Evolutionary conservation across 371 early-diverging fungal species (phyloP).

Genomic region (Chytridium lagenaria): DNA sequence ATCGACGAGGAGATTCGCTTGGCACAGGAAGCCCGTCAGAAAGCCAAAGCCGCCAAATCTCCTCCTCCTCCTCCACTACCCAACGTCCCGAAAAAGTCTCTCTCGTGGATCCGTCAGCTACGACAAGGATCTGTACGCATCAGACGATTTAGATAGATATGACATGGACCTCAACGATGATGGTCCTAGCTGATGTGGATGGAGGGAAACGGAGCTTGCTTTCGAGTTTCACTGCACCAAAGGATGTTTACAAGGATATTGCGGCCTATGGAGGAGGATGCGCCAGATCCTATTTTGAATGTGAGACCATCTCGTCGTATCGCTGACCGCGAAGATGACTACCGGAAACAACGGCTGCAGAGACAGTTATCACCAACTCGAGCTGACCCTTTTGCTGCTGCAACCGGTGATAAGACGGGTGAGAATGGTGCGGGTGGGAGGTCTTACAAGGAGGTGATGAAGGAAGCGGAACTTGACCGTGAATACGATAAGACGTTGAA

Average conservation of each 20-base stretch:
- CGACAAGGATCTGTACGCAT: conserved; percentile 81
- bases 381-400: conserved; percentile 80
- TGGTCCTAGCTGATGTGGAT: conserved; percentile 1
- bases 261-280: conserved; percentile 47
- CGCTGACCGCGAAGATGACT: conserved; percentile 87
- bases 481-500: conserved; percentile 74
- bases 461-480: conserved; percentile 82
- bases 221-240: conserved; percentile 83
- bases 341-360: conserved; percentile 72
- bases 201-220: conserved; percentile 39
- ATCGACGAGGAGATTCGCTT: conserved; percentile 69
- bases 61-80: conserved; percentile 31
- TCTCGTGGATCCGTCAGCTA: conserved; percentile 63
- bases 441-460: conserved; percentile 87
- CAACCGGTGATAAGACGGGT: conserved; percentile 39
- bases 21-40: conserved; percentile 63
- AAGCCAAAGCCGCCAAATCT: conserved; percentile 32
- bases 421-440: conserved; percentile 64
- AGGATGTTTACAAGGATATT: conserved; percentile 72
- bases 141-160: conserved; percentile 76
- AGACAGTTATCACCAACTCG: conserved; percentile 88
- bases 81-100: conserved; percentile 40
- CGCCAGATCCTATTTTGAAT: conserved; percentile 76
- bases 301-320: conserved; percentile 63
- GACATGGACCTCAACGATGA: conserved; percentile 70